These are phyloP conservation scores for Trametes gibbosa DNA, from an alignment of 768 basidiomycete genomes.

Conservation along the genomic window DNA sequence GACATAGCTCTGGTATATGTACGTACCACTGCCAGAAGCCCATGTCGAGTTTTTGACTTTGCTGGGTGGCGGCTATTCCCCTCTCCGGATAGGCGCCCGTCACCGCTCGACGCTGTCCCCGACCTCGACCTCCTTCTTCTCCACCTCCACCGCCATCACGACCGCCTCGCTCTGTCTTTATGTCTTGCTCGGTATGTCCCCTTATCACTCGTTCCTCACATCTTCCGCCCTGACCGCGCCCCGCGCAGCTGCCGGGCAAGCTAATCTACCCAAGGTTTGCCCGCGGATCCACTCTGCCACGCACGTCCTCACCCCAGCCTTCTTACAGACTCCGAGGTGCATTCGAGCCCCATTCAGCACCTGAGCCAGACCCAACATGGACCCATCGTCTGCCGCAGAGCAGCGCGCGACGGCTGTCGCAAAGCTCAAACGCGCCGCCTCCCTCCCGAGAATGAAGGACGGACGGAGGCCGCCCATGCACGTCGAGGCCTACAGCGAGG, in stretches of 20 bases:
- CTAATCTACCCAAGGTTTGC: conserved; percentile 15
- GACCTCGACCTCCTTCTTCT: conserved; percentile 4
- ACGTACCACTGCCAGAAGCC: no score
- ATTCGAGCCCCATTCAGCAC: conserved; percentile 19
- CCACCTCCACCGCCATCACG: neutral
- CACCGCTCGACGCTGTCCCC: conserved; percentile 11
- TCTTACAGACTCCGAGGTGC: conserved; percentile 29
- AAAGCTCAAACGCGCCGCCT: conserved; percentile 89
- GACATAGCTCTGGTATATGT: no score
- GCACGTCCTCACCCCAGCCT: conserved; percentile 16
- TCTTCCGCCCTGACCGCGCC: neutral
- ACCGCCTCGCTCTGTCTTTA: conserved; percentile 10
- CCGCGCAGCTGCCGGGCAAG: conserved; percentile 12
- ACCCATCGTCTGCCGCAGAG: conserved; percentile 54
- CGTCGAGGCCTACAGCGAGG: conserved; percentile 77
- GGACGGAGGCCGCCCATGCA: conserved; percentile 88
- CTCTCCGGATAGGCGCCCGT: conserved; percentile 3
- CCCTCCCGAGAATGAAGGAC: conserved; percentile 88
- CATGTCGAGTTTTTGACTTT: conserved; percentile 17
- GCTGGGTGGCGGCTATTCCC: neutral
- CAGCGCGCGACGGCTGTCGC: conserved; percentile 87
- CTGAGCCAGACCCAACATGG: conserved; percentile 29
- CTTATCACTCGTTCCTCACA: neutral
- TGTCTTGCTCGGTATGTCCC: conserved; percentile 21
- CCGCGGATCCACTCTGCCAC: conserved; percentile 13